Conservation (phyloP, 2,329 filamentous ascomycete genomes). For the Lecanicillium sp. region DNA sequence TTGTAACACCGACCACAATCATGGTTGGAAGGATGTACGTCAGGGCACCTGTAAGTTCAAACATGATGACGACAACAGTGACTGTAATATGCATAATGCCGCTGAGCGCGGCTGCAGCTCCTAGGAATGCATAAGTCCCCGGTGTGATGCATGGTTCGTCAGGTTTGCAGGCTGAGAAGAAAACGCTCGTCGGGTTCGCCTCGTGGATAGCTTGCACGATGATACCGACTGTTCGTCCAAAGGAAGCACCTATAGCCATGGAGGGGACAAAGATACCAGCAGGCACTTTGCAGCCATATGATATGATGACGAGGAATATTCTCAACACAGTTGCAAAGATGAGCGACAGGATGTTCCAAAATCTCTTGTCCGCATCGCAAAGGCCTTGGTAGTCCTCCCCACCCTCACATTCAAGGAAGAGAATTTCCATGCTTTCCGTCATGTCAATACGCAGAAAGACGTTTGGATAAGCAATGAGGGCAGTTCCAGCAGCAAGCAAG, state of each 20-base stretch:
- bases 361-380: constrained; percentile 72
- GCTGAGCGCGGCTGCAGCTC: constrained; percentile 82
- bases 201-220: constrained; percentile 87
- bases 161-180: constrained; percentile 83
- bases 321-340: constrained; percentile 74
- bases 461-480: constrained; percentile 93
- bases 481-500: constrained; percentile 74
- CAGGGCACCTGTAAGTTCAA: constrained; percentile 92
- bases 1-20: constrained; percentile 97
- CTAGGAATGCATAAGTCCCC: constrained; percentile 92
- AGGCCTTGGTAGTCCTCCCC: constrained; percentile 83
- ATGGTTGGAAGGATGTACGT: constrained; percentile 97
- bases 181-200: constrained; percentile 70
- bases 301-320: constrained; percentile 82
- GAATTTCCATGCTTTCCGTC: constrained; percentile 98
- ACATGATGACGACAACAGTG: constrained; percentile 98
- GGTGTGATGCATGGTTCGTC: constrained; percentile 96
- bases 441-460: constrained; percentile 94
- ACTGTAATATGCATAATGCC: constrained; percentile 99
- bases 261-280: constrained; percentile 97
- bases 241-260: constrained; percentile 94
- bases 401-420: constrained; percentile 90
- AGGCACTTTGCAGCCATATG: constrained; percentile 95
- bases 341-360: constrained; percentile 73
- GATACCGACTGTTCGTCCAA: constrained; percentile 90